phyloP scores from a whole-genome alignment of 2,329 filamentous ascomycete genomes.

The Aaosphaeria arxii region DNA sequence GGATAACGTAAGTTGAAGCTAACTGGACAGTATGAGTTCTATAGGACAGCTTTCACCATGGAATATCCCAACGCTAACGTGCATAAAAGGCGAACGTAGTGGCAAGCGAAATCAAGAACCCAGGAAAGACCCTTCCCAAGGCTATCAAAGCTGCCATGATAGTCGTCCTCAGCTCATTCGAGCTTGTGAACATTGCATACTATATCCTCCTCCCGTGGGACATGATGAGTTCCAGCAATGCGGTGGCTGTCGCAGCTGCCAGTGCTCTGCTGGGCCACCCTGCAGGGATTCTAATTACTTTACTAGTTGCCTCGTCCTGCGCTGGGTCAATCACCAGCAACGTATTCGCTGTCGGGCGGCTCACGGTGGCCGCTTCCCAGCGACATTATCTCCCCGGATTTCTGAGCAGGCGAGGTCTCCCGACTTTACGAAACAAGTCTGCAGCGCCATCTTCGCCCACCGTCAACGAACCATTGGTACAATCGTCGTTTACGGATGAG shows the following conservation, averaged over 20 bases:
- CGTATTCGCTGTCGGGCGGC: conserved; percentile 60
- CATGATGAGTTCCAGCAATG: conserved; percentile 57
- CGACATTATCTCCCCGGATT: conserved; percentile 33
- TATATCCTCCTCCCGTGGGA: conserved; percentile 62
- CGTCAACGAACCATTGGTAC: not conserved
- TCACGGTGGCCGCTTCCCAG: conserved; percentile 55
- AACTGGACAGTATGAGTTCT: not conserved
- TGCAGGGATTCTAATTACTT: conserved; percentile 54
- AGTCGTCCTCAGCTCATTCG: conserved; percentile 58
- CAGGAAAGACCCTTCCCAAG: conserved; percentile 48
- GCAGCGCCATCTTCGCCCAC: not conserved
- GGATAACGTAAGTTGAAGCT: conserved; percentile 54
- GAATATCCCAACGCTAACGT: not conserved
- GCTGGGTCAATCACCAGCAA: conserved; percentile 62
- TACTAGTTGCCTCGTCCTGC: conserved; percentile 59
- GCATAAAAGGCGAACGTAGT: conserved; percentile 33
- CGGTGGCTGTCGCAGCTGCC: conserved; percentile 58
- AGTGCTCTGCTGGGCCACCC: conserved; percentile 49
- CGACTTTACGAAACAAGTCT: not conserved
- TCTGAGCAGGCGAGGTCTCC: conserved; percentile 27
- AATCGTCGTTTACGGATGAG: not conserved
- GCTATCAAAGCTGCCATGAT: conserved; percentile 62
- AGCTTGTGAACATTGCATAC: conserved; percentile 60
- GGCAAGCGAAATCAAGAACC: conserved; percentile 35
- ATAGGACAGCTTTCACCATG: not conserved